Base-by-base conservation (phyloP, 2,329 filamentous ascomycete species). In the Penicillium sp. region DNA sequence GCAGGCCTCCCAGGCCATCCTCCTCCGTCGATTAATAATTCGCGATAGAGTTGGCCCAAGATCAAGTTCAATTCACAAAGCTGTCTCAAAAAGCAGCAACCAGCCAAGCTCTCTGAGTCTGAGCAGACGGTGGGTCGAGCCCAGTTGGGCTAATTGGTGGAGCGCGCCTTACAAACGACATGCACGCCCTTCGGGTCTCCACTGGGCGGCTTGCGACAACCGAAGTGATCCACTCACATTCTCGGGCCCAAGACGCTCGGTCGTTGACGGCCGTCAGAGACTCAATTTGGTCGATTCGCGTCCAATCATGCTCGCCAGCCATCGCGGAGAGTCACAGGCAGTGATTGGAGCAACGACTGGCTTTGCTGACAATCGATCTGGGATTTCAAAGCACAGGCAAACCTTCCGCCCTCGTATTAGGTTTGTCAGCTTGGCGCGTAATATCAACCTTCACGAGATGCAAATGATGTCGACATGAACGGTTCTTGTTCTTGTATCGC, bases 141-240 rank as follows among this genome's bases (percentile, higher is more conserved):
- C 28, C 6, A 38, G 28, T 11, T 39, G 15, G 47, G 15, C 49
- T 41, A 41, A 49, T 55, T 42, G 57, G 63, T 67, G 65, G 63
- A 59, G 41, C 45, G 47, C 63, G 65, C 65, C 65, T 60, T 63
- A 61, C 54, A 58, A 58, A 31, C 58, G 56, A 67, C 61, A 64
- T 63, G 61, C 64, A 60, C 67, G 65, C 65, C 67, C 65, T 68
- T 68, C 48, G 59, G 15, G 60, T 54, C 59, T 58, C 66, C 66
- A 67, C 65, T 59, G 22, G 41, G 41, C 14, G 22, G 31, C 48
- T 41, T 39, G 25, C 41, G 49, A 55, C 47, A 52, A 49, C 28
- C 35, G n/a, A 39, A 41, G 49, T 47, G 52, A 49, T 37, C 63
- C 49, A 59, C 59, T 55, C 54, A 60, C 58, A 60, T 61, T 61